Evolutionary conservation across 352 stramenopile species (phyloP), one percentile per base, ranked within the genome.

Genomic region (Globisporangium camurandrum): DNA sequence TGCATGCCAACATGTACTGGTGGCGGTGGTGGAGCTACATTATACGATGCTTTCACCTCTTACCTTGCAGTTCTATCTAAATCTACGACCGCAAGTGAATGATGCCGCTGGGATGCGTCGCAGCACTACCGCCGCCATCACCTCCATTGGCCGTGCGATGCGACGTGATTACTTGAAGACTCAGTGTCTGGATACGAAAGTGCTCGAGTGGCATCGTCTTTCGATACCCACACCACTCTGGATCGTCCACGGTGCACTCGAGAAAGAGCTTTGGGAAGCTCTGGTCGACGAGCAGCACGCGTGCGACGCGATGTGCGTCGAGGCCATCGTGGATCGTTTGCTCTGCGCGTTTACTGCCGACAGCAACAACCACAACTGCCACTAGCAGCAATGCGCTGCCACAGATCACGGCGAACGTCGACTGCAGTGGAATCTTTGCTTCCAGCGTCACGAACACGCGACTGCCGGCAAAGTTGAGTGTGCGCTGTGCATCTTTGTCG

Each of bases 401-500:
- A 23, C 54, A 11, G 10, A 66, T 49, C n/a, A 61, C 72, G 33
- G 70, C 51, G 19, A 73, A 24, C 0, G 58, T 61, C 7, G 66
- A 69, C 17, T 56, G 51, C 39, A 76, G 36, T 3, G 66, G 66
- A 24, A 76, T 74, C 19, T 45, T 61, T 3, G 64, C 67, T 51
- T 71, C 48, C 20, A 76, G 46, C 36, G 49, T 69, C 44, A 71
- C 55, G 26, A 43, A 46, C 16, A 61, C 56, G 45, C 34, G 50
- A n/a, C 61, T 71, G 20, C 64, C 67, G 26, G 36, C 61, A 33
- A 76, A 73, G 22, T 61, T 45, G 17, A 76, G 54, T n/a, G 67
- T 71, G 41, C 28, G 49, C 8, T 12, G 8, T 34, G 30, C 2
- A 12, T 34, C 30, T 12, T 7, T 12, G 8, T 7, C 12, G 41